A percentile compares a stretch with the other conserved stretches of the same genome.
Conservation (phyloP, 1,139 yeast genomes). For the Casaregolazyma suthepensis region DNA sequence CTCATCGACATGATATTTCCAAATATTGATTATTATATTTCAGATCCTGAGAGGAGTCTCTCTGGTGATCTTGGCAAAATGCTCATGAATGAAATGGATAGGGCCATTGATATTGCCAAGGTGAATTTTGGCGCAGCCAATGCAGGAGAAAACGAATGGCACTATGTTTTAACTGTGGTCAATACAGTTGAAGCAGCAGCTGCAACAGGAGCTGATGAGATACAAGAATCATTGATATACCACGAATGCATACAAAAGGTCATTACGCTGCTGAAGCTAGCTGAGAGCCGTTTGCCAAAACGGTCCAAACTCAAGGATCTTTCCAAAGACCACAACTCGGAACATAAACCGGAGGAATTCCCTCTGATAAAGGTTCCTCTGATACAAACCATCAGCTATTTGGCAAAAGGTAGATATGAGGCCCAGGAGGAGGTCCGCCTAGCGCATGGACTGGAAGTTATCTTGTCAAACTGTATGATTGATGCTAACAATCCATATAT, state of each 20-base stretch:
- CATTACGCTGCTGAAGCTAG: constrained; percentile 20
- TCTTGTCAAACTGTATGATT: constrained; percentile 75
- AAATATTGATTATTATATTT: background rate
- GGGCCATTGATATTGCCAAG: background rate
- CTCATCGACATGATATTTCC: constrained; percentile 5
- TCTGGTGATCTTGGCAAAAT: background rate
- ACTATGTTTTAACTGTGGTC: background rate
- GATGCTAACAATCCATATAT: constrained; percentile 86
- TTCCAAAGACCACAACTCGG: background rate
- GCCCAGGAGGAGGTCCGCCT: constrained; percentile 66
- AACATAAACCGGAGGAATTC: constrained; percentile 22
- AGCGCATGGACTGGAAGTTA: constrained; percentile 60
- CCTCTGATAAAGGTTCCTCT: constrained; percentile 29
- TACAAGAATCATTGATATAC: constrained; percentile 2
- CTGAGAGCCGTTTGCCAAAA: constrained; percentile 25
- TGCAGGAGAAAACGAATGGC: constrained; percentile 1
- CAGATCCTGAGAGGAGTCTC: too few species aligned
- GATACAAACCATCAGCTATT: constrained; percentile 24
- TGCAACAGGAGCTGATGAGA: background rate
- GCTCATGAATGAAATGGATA: background rate
- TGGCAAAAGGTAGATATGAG: constrained; percentile 44
- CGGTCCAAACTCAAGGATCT: constrained; percentile 23
- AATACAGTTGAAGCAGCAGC: constrained; percentile 1
- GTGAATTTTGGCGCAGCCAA: background rate
- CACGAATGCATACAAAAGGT: constrained; percentile 13